Percentiles rank a stretch among this genome's conserved stretches.
Evolutionary conservation across 1,139 yeast species (phyloP).

Genomic region (Yamadazyma blattariae): DNA sequence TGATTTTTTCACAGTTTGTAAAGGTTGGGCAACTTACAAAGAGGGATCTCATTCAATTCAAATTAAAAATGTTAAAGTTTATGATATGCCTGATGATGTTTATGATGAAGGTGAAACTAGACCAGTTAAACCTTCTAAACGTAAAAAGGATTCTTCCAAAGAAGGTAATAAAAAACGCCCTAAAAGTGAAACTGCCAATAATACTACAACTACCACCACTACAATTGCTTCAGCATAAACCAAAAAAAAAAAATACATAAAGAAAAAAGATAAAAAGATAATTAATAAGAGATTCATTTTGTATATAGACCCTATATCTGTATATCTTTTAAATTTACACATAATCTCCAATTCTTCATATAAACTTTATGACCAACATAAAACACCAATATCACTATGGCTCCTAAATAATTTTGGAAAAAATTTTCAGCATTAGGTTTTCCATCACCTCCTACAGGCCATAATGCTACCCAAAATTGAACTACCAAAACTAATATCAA

Average conservation of each 20-base stretch:
- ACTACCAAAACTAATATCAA: conserved; percentile 30
- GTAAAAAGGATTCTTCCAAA: conserved; percentile 15
- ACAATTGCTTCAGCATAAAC: conserved; percentile 4
- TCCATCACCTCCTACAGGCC: conserved; percentile 28
- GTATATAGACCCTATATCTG: too few species aligned
- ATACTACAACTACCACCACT: too few species aligned
- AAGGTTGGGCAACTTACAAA: conserved; percentile 66
- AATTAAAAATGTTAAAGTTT: conserved; percentile 74
- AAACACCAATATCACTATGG: conserved; percentile 29
- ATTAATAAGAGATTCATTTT: too few species aligned
- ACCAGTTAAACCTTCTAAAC: conserved; percentile 55
- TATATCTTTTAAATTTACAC: conserved; percentile 1
- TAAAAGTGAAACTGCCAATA: conserved; percentile 12
- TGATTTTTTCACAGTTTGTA: conserved; percentile 79
- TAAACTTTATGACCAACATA: conserved; percentile 33
- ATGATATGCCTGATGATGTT: conserved; percentile 83
- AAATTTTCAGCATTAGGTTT: conserved; percentile 28
- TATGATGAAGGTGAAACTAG: conserved; percentile 75
- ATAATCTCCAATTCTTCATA: conserved; percentile 29
- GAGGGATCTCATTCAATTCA: conserved; percentile 57
- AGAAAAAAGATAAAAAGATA: too few species aligned
- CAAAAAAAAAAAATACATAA: not conserved
- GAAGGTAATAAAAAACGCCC: conserved; percentile 12
- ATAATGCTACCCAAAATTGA: conserved; percentile 39
- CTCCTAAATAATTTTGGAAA: conserved; percentile 38